phyloP scores from a whole-genome alignment of 176 grass and related monocot species.

The Aechmea fasciata region DNA sequence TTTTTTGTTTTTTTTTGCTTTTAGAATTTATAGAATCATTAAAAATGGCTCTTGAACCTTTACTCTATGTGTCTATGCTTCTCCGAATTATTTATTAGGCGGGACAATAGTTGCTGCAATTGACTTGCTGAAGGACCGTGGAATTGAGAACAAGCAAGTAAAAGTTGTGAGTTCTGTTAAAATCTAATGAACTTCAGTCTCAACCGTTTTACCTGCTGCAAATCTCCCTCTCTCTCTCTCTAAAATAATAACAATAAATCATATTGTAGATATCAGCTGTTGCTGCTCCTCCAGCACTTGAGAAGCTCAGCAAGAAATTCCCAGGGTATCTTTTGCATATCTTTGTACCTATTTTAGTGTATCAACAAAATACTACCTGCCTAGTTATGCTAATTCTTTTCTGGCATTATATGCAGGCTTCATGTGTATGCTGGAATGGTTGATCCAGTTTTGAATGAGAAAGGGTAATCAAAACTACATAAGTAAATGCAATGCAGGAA shows the following conservation, averaged over 20 bases:
- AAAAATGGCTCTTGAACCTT: too few species aligned
- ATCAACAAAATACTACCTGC: slow-evolving; percentile 13
- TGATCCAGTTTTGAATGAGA: slow-evolving; percentile 62
- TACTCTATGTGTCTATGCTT: too few species aligned
- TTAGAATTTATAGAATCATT: too few species aligned
- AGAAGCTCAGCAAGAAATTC: slow-evolving; percentile 55
- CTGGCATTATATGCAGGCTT: slow-evolving; percentile 30
- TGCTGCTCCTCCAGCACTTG: slow-evolving; percentile 53
- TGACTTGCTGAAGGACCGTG: slow-evolving; percentile 48
- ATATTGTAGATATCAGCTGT: slow-evolving; percentile 51
- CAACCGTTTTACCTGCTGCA: background rate
- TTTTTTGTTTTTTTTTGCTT: background rate
- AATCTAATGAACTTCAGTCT: background rate
- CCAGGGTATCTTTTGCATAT: slow-evolving; percentile 36
- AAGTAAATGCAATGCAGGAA: too few species aligned
- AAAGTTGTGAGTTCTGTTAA: slow-evolving; percentile 44
- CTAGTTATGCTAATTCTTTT: slow-evolving; percentile 12
- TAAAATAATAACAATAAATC: background rate
- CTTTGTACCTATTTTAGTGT: background rate
- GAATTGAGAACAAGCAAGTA: slow-evolving; percentile 46
- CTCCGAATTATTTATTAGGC: slow-evolving; percentile 23
- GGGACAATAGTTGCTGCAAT: slow-evolving; percentile 58
- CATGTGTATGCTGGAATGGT: slow-evolving; percentile 56
- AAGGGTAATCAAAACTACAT: slow-evolving; percentile 28
- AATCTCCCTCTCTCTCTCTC: background rate